Evolutionary conservation across 768 basidiomycete genomes (phyloP), one percentile per base, ranked within the genome.

Genomic region (Boletus subcaerulescens): DNA sequence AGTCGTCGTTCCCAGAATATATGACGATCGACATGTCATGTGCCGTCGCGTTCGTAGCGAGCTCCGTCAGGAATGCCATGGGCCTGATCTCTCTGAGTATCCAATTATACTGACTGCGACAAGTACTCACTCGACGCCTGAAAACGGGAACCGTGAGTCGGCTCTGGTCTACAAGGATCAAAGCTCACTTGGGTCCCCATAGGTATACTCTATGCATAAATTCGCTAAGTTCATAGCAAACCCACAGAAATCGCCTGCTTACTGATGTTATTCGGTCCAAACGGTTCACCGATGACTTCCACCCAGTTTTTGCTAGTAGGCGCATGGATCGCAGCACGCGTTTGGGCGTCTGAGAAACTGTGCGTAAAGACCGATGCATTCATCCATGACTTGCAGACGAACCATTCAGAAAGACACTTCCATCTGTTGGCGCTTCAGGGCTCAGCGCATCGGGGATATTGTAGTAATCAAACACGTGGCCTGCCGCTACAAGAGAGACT

Each of bases 1-100:
- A 72, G 63, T 89, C 87, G 54, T 86, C 82, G 60, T 88, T 88
- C 5, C 85, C 87, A 17, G 85, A 85, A 62, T 74, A 87, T 18
- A 88, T 66, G 10, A 87, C 67, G 15, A 87, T 67, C 1, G 72
- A 67, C 14, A 87, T 61, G 20, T 70, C 64, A 6, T 76, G 77
- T 3, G 71, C 72, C 0, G 84, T 77, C 17, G 80, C 77, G 55
- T 88, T 88, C 12, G 81, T 77, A 3, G 85, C 84, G n/a, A 88
- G 74, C 6, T 85, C 84, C 2, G 78, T 74, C 40, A 88, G 69
- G 67, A 86, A 87, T 48, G 72, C 77, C 76, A 85, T 85, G 4
- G 86, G 80, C 58, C 84, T 86, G 22, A 8, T 20, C 2, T 24
- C 1, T 40, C 5, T 63, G 13, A 61, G 57, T 14, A 38, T 31